Base-by-base conservation (phyloP, 1,284 basidiomycete species). In the Sporisorium sorghi region DNA sequence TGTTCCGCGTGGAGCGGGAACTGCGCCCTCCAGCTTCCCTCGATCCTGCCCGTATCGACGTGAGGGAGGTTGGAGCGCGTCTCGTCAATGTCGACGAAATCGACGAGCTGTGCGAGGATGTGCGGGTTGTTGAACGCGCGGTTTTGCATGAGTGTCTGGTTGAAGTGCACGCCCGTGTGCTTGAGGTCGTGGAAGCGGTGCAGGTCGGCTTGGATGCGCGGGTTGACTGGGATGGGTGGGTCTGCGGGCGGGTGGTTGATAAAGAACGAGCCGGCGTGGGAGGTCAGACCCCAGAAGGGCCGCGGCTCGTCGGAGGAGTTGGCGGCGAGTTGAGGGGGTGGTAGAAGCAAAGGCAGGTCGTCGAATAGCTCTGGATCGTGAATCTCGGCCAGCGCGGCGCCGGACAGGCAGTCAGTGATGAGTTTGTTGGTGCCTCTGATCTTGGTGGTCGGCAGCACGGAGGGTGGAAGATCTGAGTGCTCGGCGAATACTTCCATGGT, bases 61-160 rank as follows among this genome's bases (percentile, higher is more conserved):
- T 15, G 23, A 1, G 51, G 49, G 14, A 73, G 58, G 19, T 80
- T 74, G 14, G 66, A 67, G 2, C 58, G 70, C 0, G 69, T 89
- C 84, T 99, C 96, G 80, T 95, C 91, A 14, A 97, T 90, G 64
- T 91, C 91, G 11, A 96, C 66, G 90, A 85, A 95, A 92, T 81
- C 94, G 91, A 98, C 94, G 1, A 99, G 89, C 77, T 94, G 93
- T 4, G 92, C 88, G 84, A 96, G 96, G 12, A 98, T 89, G 83
- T 97, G 92, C 0, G 96, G 96, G 80, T 99, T 98, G 28, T 93
- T 90, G 85, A 97, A 98, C 0, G 93, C 90, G 26, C 93, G 90
- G 73, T 92, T 93, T 9, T 90, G 88, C 89, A 95, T 91, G 35
- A 99, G 88, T 0, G 92, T 92, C 83, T 94, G 92, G 84, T 98